Evolutionary conservation across 1,284 basidiomycete genomes (phyloP), one percentile per base, ranked within the genome.

Genomic region (Sanguinoderma infundibulare): DNA sequence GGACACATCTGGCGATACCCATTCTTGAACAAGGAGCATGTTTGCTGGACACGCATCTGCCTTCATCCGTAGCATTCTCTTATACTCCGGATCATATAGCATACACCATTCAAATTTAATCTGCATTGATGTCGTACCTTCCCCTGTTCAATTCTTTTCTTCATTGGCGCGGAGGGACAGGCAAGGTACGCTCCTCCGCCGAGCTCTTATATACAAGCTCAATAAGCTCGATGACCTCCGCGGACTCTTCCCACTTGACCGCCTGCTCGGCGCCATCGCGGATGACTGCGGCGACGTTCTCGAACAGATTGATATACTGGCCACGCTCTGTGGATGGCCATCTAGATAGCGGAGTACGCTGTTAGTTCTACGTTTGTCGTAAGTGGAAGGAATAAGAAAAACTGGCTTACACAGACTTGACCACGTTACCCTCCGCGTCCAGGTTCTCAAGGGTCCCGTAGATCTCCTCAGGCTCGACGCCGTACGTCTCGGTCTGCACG

Each of bases 221-320:
- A 67, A 93, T 85, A 71, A 93, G 81, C 75, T 91, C 85, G 68
- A 94, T 86, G 6, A 90, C 87, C 17, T 81, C 75, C 20, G 83
- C 84, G 2, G 90, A 85, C 70, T 92, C 86, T 66, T 83, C 82
- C 82, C 90, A 92, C 72, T 87, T 90, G 54, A 94, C 85, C 14
- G 80, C 80, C 50, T 79, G 79, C 52, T 83, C 80, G 15, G 78
- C 81, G 4, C 80, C 81, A 24, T 82, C 77, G 36, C 84, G 77
- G 61, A 93, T 89, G 5, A 83, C 83, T 26, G 78, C 81, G 17
- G 84, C 88, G 34, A 92, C 74, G 67, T 91, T 89, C 63, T 78
- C 83, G 78, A 88, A 92, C 51, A 92, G 72, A 26, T 81, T 81
- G 15, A 82, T 73, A 67, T 91, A 91, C 49, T 80, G 76, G 3